These are phyloP conservation scores for Apiotrichum porosum DNA, from an alignment of 1,284 basidiomycete species.

Conservation along the genomic window DNA sequence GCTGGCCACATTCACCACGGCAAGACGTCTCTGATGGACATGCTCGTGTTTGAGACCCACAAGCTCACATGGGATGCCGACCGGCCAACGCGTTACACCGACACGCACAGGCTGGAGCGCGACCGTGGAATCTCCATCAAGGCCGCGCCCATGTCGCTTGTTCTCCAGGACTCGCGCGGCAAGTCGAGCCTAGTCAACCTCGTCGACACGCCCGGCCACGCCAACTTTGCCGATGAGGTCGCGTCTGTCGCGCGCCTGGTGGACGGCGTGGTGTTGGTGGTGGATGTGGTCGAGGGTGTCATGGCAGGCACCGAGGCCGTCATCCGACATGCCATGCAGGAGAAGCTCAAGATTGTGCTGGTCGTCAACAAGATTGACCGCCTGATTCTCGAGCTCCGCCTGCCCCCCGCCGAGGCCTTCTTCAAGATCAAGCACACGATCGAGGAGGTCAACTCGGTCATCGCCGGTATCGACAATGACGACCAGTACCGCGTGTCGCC, in stretches of 20 bases:
- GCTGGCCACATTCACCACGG: conserved; percentile 97
- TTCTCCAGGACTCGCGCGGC: conserved; percentile 78
- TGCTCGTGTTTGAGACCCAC: conserved; percentile 96
- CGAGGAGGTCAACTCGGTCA: conserved; percentile 94
- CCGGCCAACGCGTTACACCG: conserved; percentile 86
- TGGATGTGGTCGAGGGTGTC: conserved; percentile 93
- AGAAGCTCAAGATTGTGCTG: conserved; percentile 83
- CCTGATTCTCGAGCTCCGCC: conserved; percentile 89
- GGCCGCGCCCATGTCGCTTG: conserved; percentile 90
- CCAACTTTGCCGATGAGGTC: conserved; percentile 97
- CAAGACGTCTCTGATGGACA: conserved; percentile 94
- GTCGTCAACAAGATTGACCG: conserved; percentile 98
- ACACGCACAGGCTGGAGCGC: conserved; percentile 84
- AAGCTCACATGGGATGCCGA: conserved; percentile 89
- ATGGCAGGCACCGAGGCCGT: conserved; percentile 86
- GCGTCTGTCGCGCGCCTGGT: conserved; percentile 78
- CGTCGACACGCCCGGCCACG: conserved; percentile 96
- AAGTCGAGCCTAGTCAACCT: conserved; percentile 93
- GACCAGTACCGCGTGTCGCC: conserved; percentile 83
- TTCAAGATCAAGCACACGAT: conserved; percentile 99
- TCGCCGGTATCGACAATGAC: conserved; percentile 84
- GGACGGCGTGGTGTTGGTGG: conserved; percentile 92
- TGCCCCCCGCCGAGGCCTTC: conserved; percentile 93
- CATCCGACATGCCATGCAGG: conserved; percentile 79
- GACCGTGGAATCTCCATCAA: conserved; percentile 91